Evolutionary conservation across 139 green algal species (phyloP), one percentile per base, ranked within the genome.

Genomic region (Desmodesmus armatus): DNA sequence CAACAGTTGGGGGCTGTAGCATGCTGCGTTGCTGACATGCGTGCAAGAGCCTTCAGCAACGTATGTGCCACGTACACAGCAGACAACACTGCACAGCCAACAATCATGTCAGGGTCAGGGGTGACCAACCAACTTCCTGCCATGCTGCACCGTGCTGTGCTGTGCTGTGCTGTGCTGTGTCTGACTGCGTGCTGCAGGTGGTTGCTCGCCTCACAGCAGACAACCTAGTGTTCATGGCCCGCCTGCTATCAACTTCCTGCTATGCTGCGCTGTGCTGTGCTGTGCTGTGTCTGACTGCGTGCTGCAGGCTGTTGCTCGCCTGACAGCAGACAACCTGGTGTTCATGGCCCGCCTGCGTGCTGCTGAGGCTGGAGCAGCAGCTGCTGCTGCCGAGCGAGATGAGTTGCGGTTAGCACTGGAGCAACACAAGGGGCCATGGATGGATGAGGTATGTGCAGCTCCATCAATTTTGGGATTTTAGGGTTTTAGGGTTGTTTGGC

Each of bases 221-320:
- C 91, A 94, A 94, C 86, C 82, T 94, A 7, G 85, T 93, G 40
- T 93, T 94, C 84, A 62, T 94, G 49, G 92, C 92, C 82, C 87
- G 88, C 41, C 83, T 93, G 3, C n/a, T n/a, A n/a, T 11, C 58
- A 66, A 27, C 15, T 4, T 63, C 21, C 53, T 63, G 11, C 53
- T 31, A 31, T 63, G 53, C 11, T 19, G 21, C 15, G 53, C 62
- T 40, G 19, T 72, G 63, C 67, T 49, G 21, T 77, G 31, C 66
- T 79, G 75, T 51, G 53, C 47, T 13, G 13, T 55, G 47, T 55
- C 9, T 13, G 7, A 13, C 47, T 55, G 49, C 47, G 7, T 65
- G 35, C 29, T 44, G 47, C 77, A 93, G 89, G 88, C 88, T 23
- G 87, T 94, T 41, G 91, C 91, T 13, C 89, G 91, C 55, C 87